Base-by-base conservation (phyloP, 306 rosid genomes). In the Cicer chorassanicum region DNA sequence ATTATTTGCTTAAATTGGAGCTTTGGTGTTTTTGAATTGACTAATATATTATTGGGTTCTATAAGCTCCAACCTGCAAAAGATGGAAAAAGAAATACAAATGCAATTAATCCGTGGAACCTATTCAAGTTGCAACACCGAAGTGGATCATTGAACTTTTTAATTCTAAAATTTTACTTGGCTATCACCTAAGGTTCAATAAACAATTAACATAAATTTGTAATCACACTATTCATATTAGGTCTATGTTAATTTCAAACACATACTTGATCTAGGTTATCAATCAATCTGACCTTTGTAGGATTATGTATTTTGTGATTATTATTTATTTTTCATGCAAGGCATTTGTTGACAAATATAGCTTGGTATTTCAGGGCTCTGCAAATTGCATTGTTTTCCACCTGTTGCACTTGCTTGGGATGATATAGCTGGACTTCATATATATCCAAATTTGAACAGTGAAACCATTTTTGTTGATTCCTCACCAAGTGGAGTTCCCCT, bases 391-490 rank as follows among this genome's bases (percentile, higher is more conserved):
- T 94, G 99, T 87, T 95, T 95, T 75, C 98, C 99, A 34, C 97
- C 99, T 73, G 87, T 89, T 69, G 99, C 96, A 53, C 87, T 92
- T 42, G 98, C 90, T 69, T 95, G 97, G 97, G 99, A 95, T 85
- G 88, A 85, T n/a, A 86, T 79, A 72, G 82, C 97, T 76, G 97
- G 99, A 75, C 93, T 95, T 85, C 89, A 92, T 65, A 75, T 89
- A 78, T 95, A 85, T 82, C 95, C 93, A 42, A 89, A 92, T 84
- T 72, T 95, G 83, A 76, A 79, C 51, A 82, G 89, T 40, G 90
- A 89, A 78, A 89, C 86, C 13, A 80, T 95, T 78, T 76, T 92
- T 68, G 99, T 92, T 74, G 99, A 95, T 83, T 92, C 99, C 76
- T 86, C 93, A 36, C 92, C 99, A 43, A 88, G 39, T 90, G 96